Evolutionary conservation across 257 asterid species (phyloP).

Genomic region (Solanum ossicruentum): DNA sequence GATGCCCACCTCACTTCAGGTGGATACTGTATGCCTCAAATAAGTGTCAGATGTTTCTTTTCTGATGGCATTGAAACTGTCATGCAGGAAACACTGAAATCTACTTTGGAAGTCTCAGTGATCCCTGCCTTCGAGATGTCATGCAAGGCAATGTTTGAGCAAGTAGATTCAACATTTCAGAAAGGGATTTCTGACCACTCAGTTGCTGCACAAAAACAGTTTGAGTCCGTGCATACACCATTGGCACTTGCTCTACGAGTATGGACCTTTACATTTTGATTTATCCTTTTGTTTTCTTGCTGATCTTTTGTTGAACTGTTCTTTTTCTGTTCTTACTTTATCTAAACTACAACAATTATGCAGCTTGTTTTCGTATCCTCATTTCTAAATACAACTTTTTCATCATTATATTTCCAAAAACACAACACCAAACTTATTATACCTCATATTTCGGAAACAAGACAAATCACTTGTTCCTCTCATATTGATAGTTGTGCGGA

Average conservation of each 20-base stretch:
- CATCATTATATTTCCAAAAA: not conserved
- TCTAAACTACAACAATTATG: not conserved
- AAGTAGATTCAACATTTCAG: slow-evolving; percentile 78
- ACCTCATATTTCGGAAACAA: not conserved
- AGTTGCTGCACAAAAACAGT: slow-evolving; percentile 61
- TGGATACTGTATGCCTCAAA: not conserved
- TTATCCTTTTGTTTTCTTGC: not conserved
- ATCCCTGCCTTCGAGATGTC: slow-evolving; percentile 92
- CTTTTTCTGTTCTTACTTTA: not conserved
- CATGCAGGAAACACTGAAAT: slow-evolving; percentile 75
- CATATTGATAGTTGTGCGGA: not conserved
- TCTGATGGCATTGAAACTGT: not conserved
- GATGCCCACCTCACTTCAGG: not conserved
- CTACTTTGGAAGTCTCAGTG: slow-evolving; percentile 70
- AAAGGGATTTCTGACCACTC: slow-evolving; percentile 84
- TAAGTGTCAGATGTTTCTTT: not conserved
- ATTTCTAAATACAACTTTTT: not conserved
- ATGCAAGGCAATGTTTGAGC: slow-evolving; percentile 91
- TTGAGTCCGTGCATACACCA: slow-evolving; percentile 75
- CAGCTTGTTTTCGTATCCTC: not conserved
- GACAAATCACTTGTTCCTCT: not conserved
- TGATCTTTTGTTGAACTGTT: not conserved
- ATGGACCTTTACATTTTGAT: not conserved
- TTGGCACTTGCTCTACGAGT: slow-evolving; percentile 77
- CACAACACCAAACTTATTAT: not conserved